These are phyloP conservation scores for Logfia minima DNA, from an alignment of 129 eudicot species.

Conservation along the genomic window DNA sequence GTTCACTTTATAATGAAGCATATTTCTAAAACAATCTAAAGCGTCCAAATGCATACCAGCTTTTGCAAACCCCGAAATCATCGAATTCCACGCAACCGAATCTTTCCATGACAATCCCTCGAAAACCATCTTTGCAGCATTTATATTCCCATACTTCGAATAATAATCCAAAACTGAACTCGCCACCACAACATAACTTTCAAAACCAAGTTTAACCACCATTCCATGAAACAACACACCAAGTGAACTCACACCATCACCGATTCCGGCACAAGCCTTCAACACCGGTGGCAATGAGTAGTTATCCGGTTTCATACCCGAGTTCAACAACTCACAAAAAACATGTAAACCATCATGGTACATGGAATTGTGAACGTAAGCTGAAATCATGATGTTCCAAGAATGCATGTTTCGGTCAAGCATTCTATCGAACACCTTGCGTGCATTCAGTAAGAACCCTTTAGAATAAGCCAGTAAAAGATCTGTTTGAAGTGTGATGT, in stretches of 20 bases:
- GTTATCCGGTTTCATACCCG: slow-evolving; percentile 44
- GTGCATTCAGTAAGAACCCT: slow-evolving; percentile 23
- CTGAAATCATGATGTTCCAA: slow-evolving; percentile 52
- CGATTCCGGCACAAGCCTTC: slow-evolving; percentile 31
- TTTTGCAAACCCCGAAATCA: slow-evolving; percentile 46
- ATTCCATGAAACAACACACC: slow-evolving; percentile 38
- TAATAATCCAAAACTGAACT: slow-evolving; percentile 46
- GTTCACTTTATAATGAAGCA: slow-evolving; percentile 27
- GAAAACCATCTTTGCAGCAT: slow-evolving; percentile 33
- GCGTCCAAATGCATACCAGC: slow-evolving; percentile 29
- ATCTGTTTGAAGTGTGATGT: slow-evolving; percentile 45
- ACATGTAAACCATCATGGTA: slow-evolving; percentile 28
- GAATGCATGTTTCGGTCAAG: slow-evolving; percentile 44
- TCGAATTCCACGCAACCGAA: slow-evolving; percentile 38
- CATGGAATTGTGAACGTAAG: slow-evolving; percentile 31
- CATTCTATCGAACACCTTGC: slow-evolving; percentile 44
- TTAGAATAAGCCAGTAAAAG: slow-evolving; percentile 36
- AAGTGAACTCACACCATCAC: slow-evolving; percentile 13
- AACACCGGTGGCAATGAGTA: slow-evolving; percentile 42
- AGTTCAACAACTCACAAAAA: slow-evolving; percentile 23
- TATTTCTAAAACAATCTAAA: slow-evolving; percentile 33
- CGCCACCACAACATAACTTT: slow-evolving; percentile 32
- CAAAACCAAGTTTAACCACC: slow-evolving; percentile 38
- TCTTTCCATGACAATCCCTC: slow-evolving; percentile 29
- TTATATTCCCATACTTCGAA: slow-evolving; percentile 29